Percentiles rank a stretch among this genome's conserved stretches.
Evolutionary conservation across 164 flowering plant species (phyloP).

Genomic region (Platanus orientalis): DNA sequence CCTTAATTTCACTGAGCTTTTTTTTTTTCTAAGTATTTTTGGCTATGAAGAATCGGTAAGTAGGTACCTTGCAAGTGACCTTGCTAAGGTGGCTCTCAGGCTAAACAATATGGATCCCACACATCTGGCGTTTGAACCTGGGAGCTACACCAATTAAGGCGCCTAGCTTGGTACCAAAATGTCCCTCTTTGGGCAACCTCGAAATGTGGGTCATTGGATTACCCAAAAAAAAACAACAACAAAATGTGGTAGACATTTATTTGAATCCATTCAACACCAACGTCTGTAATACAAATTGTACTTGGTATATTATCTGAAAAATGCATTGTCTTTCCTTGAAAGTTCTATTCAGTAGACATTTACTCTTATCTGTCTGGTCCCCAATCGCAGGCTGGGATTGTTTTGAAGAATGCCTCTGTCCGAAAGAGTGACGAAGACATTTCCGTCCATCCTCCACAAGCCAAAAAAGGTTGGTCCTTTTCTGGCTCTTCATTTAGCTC

Average conservation of each 20-base stretch:
- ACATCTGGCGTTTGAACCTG: neutral
- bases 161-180: too few relatives aligned
- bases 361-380: constrained; percentile 16
- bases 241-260: too few relatives aligned
- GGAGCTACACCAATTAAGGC: neutral
- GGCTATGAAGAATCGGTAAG: neutral
- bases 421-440: constrained; percentile 14
- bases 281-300: constrained; percentile 10
- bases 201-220: neutral
- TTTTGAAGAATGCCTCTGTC: constrained; percentile 3
- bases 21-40: neutral
- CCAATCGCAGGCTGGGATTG: constrained; percentile 16
- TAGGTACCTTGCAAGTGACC: neutral
- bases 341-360: constrained; percentile 3
- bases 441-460: constrained; percentile 9
- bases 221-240: too few relatives aligned
- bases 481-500: neutral
- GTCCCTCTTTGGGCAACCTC: neutral
- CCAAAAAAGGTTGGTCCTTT: constrained; percentile 12
- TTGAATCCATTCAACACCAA: neutral
- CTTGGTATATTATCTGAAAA: constrained; percentile 14
- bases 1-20: neutral
- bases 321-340: constrained; percentile 10
- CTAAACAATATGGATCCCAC: neutral
- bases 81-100: neutral